Conservation (phyloP, 768 basidiomycete species). For the Calocybe cyanea region DNA sequence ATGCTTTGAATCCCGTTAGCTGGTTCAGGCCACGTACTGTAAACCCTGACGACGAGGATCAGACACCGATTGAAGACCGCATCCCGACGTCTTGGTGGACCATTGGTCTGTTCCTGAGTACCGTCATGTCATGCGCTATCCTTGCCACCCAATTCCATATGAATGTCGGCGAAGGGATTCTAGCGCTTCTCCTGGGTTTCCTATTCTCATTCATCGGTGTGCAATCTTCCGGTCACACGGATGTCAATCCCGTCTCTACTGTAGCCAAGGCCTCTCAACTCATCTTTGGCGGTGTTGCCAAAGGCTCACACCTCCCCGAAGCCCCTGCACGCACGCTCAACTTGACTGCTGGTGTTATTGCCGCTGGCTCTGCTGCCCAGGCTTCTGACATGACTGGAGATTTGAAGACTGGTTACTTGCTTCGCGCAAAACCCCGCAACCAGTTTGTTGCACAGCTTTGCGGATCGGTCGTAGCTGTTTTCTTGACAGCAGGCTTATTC, state of each 20-base stretch:
- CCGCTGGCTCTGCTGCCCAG: conserved; percentile 54
- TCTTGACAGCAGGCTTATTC: conserved; percentile 55
- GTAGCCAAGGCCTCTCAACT: conserved; percentile 64
- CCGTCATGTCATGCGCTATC: conserved; percentile 48
- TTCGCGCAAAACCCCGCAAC: conserved; percentile 58
- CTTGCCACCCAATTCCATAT: conserved; percentile 51
- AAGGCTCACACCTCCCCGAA: conserved; percentile 34
- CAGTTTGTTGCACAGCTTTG: conserved; percentile 59
- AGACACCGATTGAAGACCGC: conserved; percentile 49
- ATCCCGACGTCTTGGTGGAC: conserved; percentile 57
- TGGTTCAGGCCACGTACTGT: conserved; percentile 28
- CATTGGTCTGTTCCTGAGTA: conserved; percentile 41
- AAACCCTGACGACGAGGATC: conserved; percentile 43
- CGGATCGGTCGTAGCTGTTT: conserved; percentile 57
- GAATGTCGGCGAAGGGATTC: conserved; percentile 56
- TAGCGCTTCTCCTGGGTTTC: conserved; percentile 57
- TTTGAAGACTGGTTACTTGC: conserved; percentile 66
- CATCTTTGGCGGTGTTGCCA: conserved; percentile 59
- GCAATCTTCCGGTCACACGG: conserved; percentile 55
- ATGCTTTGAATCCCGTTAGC: conserved; percentile 21
- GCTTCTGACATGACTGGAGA: conserved; percentile 65
- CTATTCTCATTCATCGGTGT: conserved; percentile 67
- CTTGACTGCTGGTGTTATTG: conserved; percentile 48
- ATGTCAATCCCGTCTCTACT: conserved; percentile 59
- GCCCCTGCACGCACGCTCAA: conserved; percentile 43